Conservation (phyloP, 176 grass and related monocot genomes). For the Phoenix roebelenii region DNA sequence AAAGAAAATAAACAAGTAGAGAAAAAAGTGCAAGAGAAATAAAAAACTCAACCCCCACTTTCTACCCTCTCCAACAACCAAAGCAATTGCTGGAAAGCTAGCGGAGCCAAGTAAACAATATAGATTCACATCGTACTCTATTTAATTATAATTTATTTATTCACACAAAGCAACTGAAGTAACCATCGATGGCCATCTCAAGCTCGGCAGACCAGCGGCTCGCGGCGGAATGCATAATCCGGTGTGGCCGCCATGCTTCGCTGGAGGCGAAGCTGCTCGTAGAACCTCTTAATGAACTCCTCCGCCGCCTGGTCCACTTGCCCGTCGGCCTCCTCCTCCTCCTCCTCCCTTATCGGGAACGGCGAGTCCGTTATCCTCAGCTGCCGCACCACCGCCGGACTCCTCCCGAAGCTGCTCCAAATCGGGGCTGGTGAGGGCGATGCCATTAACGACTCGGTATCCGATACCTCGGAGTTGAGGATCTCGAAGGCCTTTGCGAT, state of each 20-base stretch:
- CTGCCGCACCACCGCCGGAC: constrained; percentile 33
- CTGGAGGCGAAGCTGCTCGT: constrained; percentile 67
- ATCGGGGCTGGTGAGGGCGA: constrained; percentile 48
- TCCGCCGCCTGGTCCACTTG: constrained; percentile 41
- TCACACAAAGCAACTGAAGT: too few species aligned
- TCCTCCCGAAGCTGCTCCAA: constrained; percentile 40
- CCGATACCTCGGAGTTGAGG: constrained; percentile 29
- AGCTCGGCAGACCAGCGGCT: constrained; percentile 17
- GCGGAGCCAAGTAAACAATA: too few species aligned
- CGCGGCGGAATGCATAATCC: constrained; percentile 16
- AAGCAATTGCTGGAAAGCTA: too few species aligned
- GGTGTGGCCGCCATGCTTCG: constrained; percentile 41
- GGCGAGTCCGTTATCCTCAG: constrained; percentile 90
- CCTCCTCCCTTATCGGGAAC: constrained; percentile 42
- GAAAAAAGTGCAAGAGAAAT: too few species aligned
- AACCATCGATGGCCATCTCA: constrained; percentile 9
- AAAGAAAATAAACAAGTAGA: too few species aligned
- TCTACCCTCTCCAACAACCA: too few species aligned
- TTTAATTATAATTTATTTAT: too few species aligned
- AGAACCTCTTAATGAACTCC: constrained; percentile 65
- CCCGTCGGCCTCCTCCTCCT: constrained; percentile 29
- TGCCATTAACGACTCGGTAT: not conserved
- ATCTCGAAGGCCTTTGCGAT: constrained; percentile 57
- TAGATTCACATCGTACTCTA: too few species aligned
- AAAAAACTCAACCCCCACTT: too few species aligned